Percentiles rank a stretch among this genome's conserved stretches.
phyloP scores from a whole-genome alignment of 805 yeast species.

The Zygosaccharomyces bisporus region DNA sequence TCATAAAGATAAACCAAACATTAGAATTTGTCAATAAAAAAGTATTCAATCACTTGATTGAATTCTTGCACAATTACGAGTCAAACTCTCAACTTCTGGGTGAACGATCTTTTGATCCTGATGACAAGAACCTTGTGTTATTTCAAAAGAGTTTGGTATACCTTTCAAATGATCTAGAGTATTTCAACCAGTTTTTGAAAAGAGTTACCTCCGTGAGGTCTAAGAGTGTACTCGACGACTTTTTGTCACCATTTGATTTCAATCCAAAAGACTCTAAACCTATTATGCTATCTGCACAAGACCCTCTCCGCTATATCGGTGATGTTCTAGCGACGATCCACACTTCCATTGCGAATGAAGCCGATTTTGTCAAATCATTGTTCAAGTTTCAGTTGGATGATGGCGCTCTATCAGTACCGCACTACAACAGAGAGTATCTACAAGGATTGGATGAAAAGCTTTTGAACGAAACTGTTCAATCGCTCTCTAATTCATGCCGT shows the following conservation, averaged over 20 bases:
- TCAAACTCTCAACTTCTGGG: conserved; percentile 19
- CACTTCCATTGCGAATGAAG: conserved; percentile 79
- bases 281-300: conserved; percentile 64
- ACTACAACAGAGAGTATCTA: conserved; percentile 27
- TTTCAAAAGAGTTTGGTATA: conserved; percentile 37
- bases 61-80: conserved; percentile 33
- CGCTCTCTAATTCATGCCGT: conserved; percentile 49
- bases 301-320: conserved; percentile 78
- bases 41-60: conserved; percentile 43
- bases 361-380: conserved; percentile 65
- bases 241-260: conserved; percentile 50
- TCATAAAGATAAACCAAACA: conserved; percentile 51
- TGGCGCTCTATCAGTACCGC: conserved; percentile 19
- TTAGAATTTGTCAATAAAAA: conserved; percentile 53
- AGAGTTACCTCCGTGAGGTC: conserved; percentile 71
- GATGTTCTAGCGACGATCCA: conserved; percentile 88
- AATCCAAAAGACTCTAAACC: conserved; percentile 40
- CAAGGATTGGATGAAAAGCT: conserved; percentile 28
- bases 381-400: conserved; percentile 41
- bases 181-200: conserved; percentile 56
- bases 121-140: conserved; percentile 18
- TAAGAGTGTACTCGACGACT: conserved; percentile 60
- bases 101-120: conserved; percentile 15
- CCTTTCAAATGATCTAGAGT: conserved; percentile 42
- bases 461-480: conserved; percentile 32